Evolutionary conservation across 208 protist genomes (phyloP).

Genomic region (Crithidia brevicula): DNA sequence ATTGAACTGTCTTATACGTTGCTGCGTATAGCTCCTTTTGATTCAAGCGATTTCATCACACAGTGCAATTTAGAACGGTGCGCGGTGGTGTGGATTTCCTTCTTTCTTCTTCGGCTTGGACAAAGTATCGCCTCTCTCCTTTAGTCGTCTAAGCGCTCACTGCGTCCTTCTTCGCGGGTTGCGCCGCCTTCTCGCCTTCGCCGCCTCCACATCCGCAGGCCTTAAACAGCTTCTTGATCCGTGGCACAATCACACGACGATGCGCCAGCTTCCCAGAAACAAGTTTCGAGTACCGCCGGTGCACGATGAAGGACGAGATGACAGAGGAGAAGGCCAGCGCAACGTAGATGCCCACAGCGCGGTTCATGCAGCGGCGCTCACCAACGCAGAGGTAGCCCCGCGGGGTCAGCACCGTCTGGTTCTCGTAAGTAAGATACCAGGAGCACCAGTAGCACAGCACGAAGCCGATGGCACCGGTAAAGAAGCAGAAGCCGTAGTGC

Average conservation of each 20-base stretch:
- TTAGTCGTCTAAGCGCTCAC: too few relatives aligned
- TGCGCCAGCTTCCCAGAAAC: conserved; percentile 37
- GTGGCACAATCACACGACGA: conserved; percentile 35
- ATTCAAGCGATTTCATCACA: too few relatives aligned
- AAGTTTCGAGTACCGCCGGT: conserved; percentile 47
- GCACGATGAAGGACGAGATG: conserved; percentile 27
- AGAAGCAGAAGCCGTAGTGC: conserved; percentile 65
- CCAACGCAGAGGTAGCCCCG: conserved; percentile 34
- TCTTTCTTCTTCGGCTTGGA: too few relatives aligned
- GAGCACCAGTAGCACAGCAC: conserved; percentile 45
- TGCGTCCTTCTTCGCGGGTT: neutral
- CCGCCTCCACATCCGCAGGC: neutral
- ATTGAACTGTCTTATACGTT: too few relatives aligned
- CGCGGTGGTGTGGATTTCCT: too few relatives aligned
- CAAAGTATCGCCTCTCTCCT: too few relatives aligned
- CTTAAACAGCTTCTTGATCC: conserved; percentile 18
- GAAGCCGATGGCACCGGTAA: conserved; percentile 44
- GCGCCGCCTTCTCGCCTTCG: neutral
- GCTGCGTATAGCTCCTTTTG: too few relatives aligned
- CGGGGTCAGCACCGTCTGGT: conserved; percentile 29
- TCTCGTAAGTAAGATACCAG: conserved; percentile 45
- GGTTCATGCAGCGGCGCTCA: conserved; percentile 46
- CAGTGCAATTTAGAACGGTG: too few relatives aligned
- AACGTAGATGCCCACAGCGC: conserved; percentile 48
- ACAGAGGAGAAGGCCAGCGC: conserved; percentile 23